Evolutionary conservation across 352 stramenopile genomes (phyloP), one percentile per base, ranked within the genome.

Genomic region (Globisporangium abappressorium): DNA sequence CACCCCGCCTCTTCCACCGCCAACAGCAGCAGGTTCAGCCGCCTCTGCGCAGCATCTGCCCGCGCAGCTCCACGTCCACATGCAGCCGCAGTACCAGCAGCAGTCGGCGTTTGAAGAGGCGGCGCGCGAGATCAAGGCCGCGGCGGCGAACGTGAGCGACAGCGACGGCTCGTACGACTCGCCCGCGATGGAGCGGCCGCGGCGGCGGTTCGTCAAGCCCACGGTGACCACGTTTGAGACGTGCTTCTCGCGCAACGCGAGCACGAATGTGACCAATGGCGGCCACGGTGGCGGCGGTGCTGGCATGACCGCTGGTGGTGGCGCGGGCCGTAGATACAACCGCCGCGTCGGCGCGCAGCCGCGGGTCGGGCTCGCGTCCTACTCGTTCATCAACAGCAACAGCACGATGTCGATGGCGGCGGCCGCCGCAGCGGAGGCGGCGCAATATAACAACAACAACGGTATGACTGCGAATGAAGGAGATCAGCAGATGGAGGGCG

Each of bases 121-220:
- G 11, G 22, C 54, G 24, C 38, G 38, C 14, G 38, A 28, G 20
- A 64, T 26, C 11, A 65, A 51, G n/a, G 28, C 34, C 22, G 49
- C 54, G 20, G 15, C 54, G 24, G 41, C 11, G 41, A 68, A 36
- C 62, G 51, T 18, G 18, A 51, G 46, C n/a, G 33, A 43, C 9
- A 33, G 41, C 22, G 56, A 63, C 41, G 41, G 34, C 15, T 12
- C 30, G 15, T 38, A 66, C 61, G 12, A 33, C 41, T 47, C 38
- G 38, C 38, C 38, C 38, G 38, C 38, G 38, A 47, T 47, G 38
- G 24, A 56, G 14, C 70, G 74, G 3, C 57, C 72, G 4, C 74
- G 78, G 11, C 73, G 80, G 20, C 80, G 80, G 14, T 89, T 89
- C 64, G 71, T 82, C n/a, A 85, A 85, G 49, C 60, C 80, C 9